Percentiles rank a stretch among this genome's conserved stretches.
Conservation (phyloP, 2,329 filamentous ascomycete genomes). For the Venturia asperata region DNA sequence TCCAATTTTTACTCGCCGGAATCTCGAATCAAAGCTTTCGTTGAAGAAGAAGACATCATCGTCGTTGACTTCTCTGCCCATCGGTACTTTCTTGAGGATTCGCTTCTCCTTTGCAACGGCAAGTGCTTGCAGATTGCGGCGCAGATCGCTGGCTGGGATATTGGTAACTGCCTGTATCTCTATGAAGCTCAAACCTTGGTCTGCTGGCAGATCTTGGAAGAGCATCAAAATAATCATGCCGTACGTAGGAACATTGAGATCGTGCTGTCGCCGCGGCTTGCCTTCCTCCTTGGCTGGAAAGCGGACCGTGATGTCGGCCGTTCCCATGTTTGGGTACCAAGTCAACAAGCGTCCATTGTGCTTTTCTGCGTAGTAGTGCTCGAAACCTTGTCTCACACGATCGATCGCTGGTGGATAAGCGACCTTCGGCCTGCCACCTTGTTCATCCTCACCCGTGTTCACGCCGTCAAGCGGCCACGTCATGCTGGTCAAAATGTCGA, state of each 20-base stretch:
- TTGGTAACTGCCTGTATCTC: conserved; percentile 78
- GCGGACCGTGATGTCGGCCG: conserved; percentile 74
- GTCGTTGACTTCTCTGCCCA: conserved; percentile 67
- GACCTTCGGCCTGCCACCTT: conserved; percentile 45
- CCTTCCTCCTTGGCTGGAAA: conserved; percentile 66
- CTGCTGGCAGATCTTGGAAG: conserved; percentile 67
- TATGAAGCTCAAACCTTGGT: conserved; percentile 52
- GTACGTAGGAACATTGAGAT: conserved; percentile 87
- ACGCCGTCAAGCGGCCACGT: conserved; percentile 93
- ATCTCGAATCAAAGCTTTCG: conserved; percentile 69
- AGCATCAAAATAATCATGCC: conserved; percentile 83
- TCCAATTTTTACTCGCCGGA: conserved; percentile 81
- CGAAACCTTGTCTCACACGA: conserved; percentile 73
- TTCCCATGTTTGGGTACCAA: conserved; percentile 72
- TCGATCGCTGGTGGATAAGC: conserved; percentile 70
- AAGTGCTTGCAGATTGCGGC: conserved; percentile 71
- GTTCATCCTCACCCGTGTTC: conserved; percentile 49
- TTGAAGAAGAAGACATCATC: conserved; percentile 81
- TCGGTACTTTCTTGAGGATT: conserved; percentile 72
- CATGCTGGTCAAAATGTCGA: conserved; percentile 84
- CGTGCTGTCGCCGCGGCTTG: conserved; percentile 63
- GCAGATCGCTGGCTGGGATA: conserved; percentile 67
- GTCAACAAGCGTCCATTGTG: conserved; percentile 83
- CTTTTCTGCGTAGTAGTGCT: conserved; percentile 78
- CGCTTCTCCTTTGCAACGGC: conserved; percentile 77